Base-by-base conservation (phyloP, 176 grass and related monocot species). In the Triticum urartu region DNA sequence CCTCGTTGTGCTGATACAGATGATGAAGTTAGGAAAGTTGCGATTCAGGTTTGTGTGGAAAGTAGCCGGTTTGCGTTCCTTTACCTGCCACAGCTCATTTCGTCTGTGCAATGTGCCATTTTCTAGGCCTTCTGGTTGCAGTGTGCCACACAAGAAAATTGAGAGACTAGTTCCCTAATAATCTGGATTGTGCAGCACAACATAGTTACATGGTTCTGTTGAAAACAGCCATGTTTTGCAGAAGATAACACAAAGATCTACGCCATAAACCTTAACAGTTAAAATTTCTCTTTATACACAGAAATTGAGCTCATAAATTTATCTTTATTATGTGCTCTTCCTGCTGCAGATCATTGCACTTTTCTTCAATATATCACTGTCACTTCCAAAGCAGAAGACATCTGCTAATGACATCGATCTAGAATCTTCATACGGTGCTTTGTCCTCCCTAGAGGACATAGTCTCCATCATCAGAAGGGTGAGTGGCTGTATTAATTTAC, bases 281-380 rank as follows among this genome's bases (percentile, higher is more conserved):
- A 78, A 47, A 26, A 3, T 9, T 33, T 64, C 10, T 69, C 50
- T 71, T 36, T 4, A 21, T 86, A 10, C 8, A 38, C 64, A 42
- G 33, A 62, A 85, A 72, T 54, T 83, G 56, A 82, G 62, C 43
- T 72, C 25, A 79, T 75, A 24, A 83, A 48, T 36, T 92, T 83
- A 42, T 69, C 63, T 67, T 59, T 5, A 79, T 77, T 33, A 45
- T 74, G 76, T 81, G 6, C 9, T 47, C 43, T 72, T 78, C 25
- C 43, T 32, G 39, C 62, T 86, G 75, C 81, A 98, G 96, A 94
- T 94, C 84, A 75, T 98, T 90, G 84, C 92, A 61, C 91, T 95
- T 84, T 94, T 98, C 84, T 98, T 98, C 90, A 91, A 89, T 81
- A 91, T 98, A 58, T 92, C 96, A 64, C 90, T 98, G 80, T 98